Conservation (phyloP, 768 basidiomycete species). For the Jaapia argillacea region DNA sequence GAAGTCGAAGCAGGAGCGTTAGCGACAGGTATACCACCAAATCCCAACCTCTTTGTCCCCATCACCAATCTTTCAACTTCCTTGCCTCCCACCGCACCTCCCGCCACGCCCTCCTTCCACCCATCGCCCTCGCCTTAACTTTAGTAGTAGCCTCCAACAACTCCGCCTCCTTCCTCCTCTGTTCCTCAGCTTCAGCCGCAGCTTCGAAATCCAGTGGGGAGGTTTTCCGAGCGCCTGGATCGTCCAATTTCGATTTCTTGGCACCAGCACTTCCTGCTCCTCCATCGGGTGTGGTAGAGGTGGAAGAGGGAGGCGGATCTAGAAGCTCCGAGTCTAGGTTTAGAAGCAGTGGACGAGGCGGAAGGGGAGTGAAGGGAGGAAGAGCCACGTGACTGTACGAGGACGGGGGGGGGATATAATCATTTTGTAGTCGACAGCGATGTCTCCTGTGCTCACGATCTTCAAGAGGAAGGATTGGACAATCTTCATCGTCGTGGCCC, state of each 20-base stretch:
- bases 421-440: no score
- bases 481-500: no score
- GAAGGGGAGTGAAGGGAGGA: slow-evolving; percentile 44
- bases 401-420: no score
- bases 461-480: no score
- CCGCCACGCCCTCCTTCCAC: no score
- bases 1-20: slow-evolving; percentile 42
- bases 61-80: slow-evolving; percentile 51
- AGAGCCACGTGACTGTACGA: slow-evolving; percentile 60
- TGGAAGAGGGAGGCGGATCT: slow-evolving; percentile 24
- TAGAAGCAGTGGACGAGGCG: slow-evolving; percentile 17
- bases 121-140: slow-evolving; percentile 58
- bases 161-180: slow-evolving; percentile 82
- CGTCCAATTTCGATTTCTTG: slow-evolving; percentile 64
- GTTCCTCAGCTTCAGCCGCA: slow-evolving; percentile 89
- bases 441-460: no score
- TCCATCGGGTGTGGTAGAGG: slow-evolving; percentile 17
- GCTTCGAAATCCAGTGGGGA: slow-evolving; percentile 86
- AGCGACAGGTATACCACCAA: slow-evolving; percentile 66
- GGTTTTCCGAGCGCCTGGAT: slow-evolving; percentile 82
- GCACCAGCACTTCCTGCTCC: slow-evolving; percentile 25
- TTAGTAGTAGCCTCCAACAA: slow-evolving; percentile 85
- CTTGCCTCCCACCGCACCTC: slow-evolving; percentile 24
- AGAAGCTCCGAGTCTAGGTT: slow-evolving; percentile 30
- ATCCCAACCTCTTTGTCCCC: slow-evolving; percentile 74